phyloP scores from a whole-genome alignment of 2,329 filamentous ascomycete species.

The Sporothrix curviconia region DNA sequence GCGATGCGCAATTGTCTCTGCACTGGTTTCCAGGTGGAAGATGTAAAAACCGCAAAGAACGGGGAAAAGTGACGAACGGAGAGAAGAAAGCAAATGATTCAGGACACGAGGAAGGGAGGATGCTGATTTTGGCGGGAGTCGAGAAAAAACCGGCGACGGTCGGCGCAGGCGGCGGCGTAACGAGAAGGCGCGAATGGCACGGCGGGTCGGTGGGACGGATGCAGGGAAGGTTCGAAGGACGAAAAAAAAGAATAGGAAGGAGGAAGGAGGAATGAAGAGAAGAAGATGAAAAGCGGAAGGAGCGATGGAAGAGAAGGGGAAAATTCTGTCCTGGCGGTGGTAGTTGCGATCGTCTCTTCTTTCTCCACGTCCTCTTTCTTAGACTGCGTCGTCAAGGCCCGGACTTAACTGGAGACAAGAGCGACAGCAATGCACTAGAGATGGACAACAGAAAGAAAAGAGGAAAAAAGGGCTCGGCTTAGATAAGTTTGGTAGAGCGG shows the following conservation, averaged over 20 bases:
- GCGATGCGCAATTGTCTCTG: neutral
- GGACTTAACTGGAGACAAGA: conserved; percentile 12
- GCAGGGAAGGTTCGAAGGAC: neutral
- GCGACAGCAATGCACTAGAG: neutral
- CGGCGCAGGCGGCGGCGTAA: neutral
- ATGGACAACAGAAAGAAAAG: neutral
- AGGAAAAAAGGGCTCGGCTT: neutral
- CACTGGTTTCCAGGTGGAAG: neutral
- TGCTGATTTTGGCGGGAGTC: neutral
- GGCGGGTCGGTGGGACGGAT: neutral
- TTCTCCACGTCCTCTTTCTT: neutral
- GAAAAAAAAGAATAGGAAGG: neutral
- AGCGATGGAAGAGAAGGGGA: neutral
- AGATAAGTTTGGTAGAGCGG: neutral
- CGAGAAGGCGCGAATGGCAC: neutral
- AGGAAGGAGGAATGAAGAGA: neutral
- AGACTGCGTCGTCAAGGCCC: conserved; percentile 2
- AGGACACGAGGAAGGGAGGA: too few species aligned
- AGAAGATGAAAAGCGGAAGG: neutral
- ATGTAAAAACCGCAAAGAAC: neutral
- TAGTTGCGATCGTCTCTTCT: conserved; percentile 12
- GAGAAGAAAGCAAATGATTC: neutral
- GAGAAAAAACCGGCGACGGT: neutral
- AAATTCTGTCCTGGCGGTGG: conserved; percentile 6
- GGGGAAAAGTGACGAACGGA: neutral